phyloP scores from a whole-genome alignment of 2,329 filamentous ascomycete genomes.

The Fusarium pseudonygamai region DNA sequence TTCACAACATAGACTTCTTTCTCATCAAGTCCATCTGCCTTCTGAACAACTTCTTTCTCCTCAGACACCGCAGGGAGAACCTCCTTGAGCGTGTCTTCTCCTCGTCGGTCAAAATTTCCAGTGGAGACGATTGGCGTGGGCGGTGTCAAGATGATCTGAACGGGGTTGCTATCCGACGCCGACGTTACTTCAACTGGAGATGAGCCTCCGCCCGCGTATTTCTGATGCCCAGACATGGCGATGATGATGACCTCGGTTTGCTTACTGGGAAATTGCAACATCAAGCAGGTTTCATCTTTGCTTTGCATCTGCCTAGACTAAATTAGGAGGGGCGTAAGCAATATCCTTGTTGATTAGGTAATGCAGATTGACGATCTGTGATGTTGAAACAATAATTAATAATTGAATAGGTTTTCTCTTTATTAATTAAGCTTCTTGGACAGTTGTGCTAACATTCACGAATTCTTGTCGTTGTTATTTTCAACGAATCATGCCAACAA shows the following conservation, averaged over 20 bases:
- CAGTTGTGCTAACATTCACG: neutral
- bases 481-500: neutral
- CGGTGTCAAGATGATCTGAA: conserved; percentile 32
- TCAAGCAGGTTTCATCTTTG: neutral
- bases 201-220: neutral
- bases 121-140: conserved; percentile 21
- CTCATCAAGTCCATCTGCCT: neutral
- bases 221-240: neutral
- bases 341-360: conserved; percentile 27
- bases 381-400: neutral
- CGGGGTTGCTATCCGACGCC: neutral
- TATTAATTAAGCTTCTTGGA: neutral
- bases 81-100: conserved; percentile 25
- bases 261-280: neutral
- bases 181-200: neutral
- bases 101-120: neutral
- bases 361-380: neutral
- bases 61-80: conserved; percentile 11
- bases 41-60: conserved; percentile 23
- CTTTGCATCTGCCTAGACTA: neutral
- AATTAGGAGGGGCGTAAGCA: neutral
- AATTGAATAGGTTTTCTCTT: neutral
- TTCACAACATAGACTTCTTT: neutral
- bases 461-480: neutral
- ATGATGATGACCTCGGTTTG: neutral